Percentiles rank a stretch among this genome's conserved stretches.
Evolutionary conservation across 2,329 filamentous ascomycete genomes (phyloP).

Genomic region (Aspergillus sp.): DNA sequence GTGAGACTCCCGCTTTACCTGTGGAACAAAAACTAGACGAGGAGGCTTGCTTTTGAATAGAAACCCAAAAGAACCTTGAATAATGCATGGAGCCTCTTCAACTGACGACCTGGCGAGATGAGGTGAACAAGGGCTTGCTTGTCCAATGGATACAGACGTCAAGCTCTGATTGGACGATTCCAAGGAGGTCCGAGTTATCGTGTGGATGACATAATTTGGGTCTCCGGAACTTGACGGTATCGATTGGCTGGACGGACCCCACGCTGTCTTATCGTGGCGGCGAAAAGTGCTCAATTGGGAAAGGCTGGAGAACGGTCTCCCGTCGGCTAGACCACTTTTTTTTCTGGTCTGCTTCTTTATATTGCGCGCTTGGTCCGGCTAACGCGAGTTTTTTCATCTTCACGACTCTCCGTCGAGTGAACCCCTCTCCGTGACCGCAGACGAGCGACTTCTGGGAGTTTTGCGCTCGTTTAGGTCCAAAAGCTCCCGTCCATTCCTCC

Average conservation of each 20-base stretch:
- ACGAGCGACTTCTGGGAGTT: slow-evolving; percentile 59
- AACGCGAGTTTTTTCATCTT: slow-evolving; percentile 11
- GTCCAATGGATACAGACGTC: background rate
- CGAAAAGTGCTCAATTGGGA: slow-evolving; percentile 9
- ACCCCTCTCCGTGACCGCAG: slow-evolving; percentile 12
- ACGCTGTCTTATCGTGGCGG: background rate
- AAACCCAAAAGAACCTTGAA: too few species aligned
- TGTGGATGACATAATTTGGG: too few species aligned
- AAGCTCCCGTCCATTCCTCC: slow-evolving; percentile 42
- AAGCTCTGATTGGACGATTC: background rate
- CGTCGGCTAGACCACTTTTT: background rate
- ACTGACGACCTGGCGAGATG: too few species aligned
- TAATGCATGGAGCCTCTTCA: too few species aligned
- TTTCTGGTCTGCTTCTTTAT: background rate
- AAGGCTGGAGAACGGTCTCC: slow-evolving; percentile 2
- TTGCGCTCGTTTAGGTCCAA: slow-evolving; percentile 53
- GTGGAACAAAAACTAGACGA: too few species aligned
- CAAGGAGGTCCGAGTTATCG: too few species aligned
- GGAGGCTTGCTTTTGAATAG: too few species aligned
- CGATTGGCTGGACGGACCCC: slow-evolving; percentile 6
- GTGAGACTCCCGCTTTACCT: too few species aligned
- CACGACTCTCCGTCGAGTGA: slow-evolving; percentile 10
- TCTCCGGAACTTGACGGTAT: too few species aligned
- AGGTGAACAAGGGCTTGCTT: too few species aligned
- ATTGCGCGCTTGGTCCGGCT: slow-evolving; percentile 2